phyloP scores from a whole-genome alignment of 2,329 filamentous ascomycete species.

The Hyphodiscus sp. region DNA sequence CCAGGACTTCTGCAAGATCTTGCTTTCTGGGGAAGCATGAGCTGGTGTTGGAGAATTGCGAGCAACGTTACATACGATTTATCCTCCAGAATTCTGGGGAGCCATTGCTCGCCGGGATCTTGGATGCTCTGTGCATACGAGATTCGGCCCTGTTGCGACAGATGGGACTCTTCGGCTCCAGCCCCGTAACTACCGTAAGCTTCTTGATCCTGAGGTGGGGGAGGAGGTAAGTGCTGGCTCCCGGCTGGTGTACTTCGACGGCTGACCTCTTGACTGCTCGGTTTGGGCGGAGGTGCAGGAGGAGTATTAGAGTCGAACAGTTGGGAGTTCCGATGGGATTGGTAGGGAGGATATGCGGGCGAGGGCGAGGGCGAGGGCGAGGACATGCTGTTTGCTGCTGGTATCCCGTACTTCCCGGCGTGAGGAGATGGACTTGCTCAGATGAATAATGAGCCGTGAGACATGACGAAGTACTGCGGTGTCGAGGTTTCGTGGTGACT shows the following conservation, averaged over 20 bases:
- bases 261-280: conserved; percentile 61
- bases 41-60: conserved; percentile 11
- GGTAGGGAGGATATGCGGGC: conserved; percentile 21
- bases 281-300: conserved; percentile 67
- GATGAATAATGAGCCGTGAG: neutral
- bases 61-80: conserved; percentile 60
- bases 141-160: conserved; percentile 19
- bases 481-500: neutral
- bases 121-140: conserved; percentile 35
- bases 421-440: neutral
- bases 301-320: conserved; percentile 47
- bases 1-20: conserved; percentile 66
- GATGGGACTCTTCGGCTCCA: conserved; percentile 13
- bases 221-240: conserved; percentile 29
- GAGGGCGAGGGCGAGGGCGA: conserved; percentile 16
- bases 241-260: conserved; percentile 57
- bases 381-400: conserved; percentile 1
- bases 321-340: conserved; percentile 24
- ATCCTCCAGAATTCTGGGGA: conserved; percentile 69
- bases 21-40: conserved; percentile 52
- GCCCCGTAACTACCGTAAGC: conserved; percentile 15
- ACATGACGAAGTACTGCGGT: neutral
- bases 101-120: conserved; percentile 67
- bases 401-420: neutral
- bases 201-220: conserved; percentile 19